Percentiles rank a stretch among this genome's conserved stretches.
These are phyloP conservation scores for Petrea volubilis DNA, from an alignment of 257 asterid genomes.

Conservation along the genomic window DNA sequence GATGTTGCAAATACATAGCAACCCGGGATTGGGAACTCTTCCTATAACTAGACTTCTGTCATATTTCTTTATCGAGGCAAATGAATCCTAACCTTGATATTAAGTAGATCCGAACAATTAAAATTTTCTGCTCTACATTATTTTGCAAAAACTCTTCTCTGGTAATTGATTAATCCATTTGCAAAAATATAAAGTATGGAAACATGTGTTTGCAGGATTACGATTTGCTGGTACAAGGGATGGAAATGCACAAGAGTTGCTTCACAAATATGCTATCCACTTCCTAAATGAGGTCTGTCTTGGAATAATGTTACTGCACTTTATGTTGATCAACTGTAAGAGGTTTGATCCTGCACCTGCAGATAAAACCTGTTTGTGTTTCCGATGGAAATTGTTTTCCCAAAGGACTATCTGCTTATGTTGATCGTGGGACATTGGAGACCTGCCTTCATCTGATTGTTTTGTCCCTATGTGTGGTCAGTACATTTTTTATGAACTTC, in stretches of 20 bases:
- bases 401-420: constrained; percentile 72
- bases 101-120: not conserved
- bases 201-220: constrained; percentile 57
- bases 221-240: constrained; percentile 97
- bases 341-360: constrained; percentile 33
- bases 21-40: not conserved
- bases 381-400: constrained; percentile 60
- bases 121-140: constrained; percentile 1
- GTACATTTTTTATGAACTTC: constrained; percentile 24
- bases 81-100: not conserved
- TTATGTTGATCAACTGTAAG: constrained; percentile 18
- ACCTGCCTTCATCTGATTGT: constrained; percentile 95
- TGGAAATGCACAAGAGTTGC: constrained; percentile 88
- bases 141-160: constrained; percentile 12
- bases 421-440: constrained; percentile 92
- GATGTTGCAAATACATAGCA: not conserved
- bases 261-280: constrained; percentile 77
- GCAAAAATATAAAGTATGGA: not conserved
- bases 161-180: constrained; percentile 8
- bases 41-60: not conserved
- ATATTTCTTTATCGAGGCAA: not conserved
- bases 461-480: constrained; percentile 91
- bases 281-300: constrained; percentile 84
- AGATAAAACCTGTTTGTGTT: constrained; percentile 81
- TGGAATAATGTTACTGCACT: constrained; percentile 24